Conservation (phyloP, 768 basidiomycete species). For the Amanita phalloides region DNA sequence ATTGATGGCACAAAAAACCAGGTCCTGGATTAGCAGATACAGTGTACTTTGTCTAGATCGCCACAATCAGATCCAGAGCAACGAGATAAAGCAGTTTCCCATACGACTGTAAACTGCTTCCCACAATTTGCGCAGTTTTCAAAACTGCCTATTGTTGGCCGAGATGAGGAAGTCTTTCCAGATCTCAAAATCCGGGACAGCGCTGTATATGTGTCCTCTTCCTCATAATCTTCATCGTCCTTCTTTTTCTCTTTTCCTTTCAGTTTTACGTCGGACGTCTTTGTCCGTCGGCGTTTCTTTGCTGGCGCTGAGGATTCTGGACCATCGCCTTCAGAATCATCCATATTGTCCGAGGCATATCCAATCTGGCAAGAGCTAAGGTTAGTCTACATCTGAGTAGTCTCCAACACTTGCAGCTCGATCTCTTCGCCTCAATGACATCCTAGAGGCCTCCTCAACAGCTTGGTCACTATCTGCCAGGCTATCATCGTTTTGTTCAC, state of each 20-base stretch:
- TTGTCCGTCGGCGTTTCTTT: constrained; percentile 49
- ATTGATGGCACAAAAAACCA: constrained; percentile 78
- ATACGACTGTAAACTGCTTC: constrained; percentile 81
- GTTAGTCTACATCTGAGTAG: neutral
- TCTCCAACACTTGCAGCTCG: neutral
- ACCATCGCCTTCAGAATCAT: constrained; percentile 36
- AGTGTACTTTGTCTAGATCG: constrained; percentile 73
- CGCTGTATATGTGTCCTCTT: constrained; percentile 62
- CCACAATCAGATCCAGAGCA: neutral
- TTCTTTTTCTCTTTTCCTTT: constrained; percentile 30
- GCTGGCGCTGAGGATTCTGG: constrained; percentile 18
- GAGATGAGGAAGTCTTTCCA: constrained; percentile 20
- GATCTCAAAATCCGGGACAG: constrained; percentile 40
- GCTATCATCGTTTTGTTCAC: neutral
- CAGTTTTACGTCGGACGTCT: constrained; percentile 31
- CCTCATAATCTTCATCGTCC: constrained; percentile 40
- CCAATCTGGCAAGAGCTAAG: constrained; percentile 14
- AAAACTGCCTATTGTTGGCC: constrained; percentile 71
- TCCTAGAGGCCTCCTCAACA: constrained; percentile 7
- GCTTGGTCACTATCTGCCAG: neutral
- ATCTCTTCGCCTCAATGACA: constrained; percentile 10
- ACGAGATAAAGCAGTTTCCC: constrained; percentile 15
- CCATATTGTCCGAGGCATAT: constrained; percentile 69
- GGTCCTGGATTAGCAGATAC: constrained; percentile 57
- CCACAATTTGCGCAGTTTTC: constrained; percentile 73